Evolutionary conservation across 2,329 filamentous ascomycete genomes (phyloP).

Genomic region (Acephala macrosclerotiorum): DNA sequence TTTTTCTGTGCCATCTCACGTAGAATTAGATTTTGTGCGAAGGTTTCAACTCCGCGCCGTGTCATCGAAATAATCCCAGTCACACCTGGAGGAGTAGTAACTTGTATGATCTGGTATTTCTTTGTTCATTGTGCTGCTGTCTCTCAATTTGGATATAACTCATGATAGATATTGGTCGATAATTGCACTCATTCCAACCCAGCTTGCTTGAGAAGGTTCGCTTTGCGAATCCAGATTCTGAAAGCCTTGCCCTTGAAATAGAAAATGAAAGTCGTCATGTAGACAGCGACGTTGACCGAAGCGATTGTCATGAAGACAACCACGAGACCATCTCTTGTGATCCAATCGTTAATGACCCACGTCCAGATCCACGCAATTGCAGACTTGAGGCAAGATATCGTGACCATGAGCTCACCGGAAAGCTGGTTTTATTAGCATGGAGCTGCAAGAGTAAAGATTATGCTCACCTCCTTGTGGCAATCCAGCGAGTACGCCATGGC

Average conservation of each 20-base stretch:
- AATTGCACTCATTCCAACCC: slow-evolving; percentile 21
- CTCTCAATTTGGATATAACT: too few species aligned
- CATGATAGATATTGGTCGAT: too few species aligned
- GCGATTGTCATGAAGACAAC: slow-evolving; percentile 32
- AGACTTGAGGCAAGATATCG: slow-evolving; percentile 40
- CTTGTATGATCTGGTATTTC: too few species aligned
- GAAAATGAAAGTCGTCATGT: slow-evolving; percentile 23
- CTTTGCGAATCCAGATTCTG: slow-evolving; percentile 29
- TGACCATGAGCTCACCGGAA: slow-evolving; percentile 43
- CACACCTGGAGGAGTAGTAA: too few species aligned
- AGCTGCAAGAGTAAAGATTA: neutral
- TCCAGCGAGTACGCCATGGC: slow-evolving; percentile 40
- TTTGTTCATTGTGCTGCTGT: too few species aligned
- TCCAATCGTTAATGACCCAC: slow-evolving; percentile 37
- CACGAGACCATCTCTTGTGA: slow-evolving; percentile 25
- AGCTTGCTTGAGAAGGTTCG: slow-evolving; percentile 23
- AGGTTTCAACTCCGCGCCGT: too few species aligned
- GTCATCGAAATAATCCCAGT: too few species aligned
- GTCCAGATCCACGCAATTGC: slow-evolving; percentile 43
- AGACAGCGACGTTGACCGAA: slow-evolving; percentile 28
- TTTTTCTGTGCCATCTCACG: too few species aligned
- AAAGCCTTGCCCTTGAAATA: slow-evolving; percentile 35
- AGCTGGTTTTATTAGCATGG: slow-evolving; percentile 23
- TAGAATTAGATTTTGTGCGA: too few species aligned
- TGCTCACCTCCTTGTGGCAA: slow-evolving; percentile 35